Conservation (phyloP, 2,329 filamentous ascomycete genomes). For the Cladorrhinum sp. region DNA sequence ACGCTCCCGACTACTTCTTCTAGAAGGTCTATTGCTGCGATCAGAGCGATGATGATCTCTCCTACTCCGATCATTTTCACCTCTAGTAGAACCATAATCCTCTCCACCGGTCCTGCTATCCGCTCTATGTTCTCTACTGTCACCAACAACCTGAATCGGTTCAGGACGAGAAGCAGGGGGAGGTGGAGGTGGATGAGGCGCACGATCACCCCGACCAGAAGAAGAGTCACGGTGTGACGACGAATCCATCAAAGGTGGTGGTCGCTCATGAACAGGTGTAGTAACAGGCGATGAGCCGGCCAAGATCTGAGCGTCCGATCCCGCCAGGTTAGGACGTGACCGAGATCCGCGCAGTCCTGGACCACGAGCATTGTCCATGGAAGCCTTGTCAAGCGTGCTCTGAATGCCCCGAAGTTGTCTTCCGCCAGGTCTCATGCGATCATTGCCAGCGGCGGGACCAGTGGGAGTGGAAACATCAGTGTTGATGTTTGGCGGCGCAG, state of each 20-base stretch:
- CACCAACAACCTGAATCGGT: conserved; percentile 32
- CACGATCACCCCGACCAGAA: conserved; percentile 32
- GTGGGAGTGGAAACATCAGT: conserved; percentile 30
- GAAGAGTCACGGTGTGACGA: conserved; percentile 36
- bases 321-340: conserved; percentile 38
- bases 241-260: conserved; percentile 12
- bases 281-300: conserved; percentile 51
- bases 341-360: conserved; percentile 19
- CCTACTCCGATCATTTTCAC: conserved; percentile 42
- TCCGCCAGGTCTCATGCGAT: conserved; percentile 39
- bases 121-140: conserved; percentile 31
- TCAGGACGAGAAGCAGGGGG: conserved; percentile 20
- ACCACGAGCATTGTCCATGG: conserved; percentile 32
- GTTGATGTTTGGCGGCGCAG: conserved; percentile 30
- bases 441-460: conserved; percentile 35
- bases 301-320: conserved; percentile 56
- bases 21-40: conserved; percentile 37
- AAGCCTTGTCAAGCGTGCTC: conserved; percentile 52
- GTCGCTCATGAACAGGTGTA: conserved; percentile 49
- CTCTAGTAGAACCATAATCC: conserved; percentile 37
- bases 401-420: conserved; percentile 60
- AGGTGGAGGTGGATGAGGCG: conserved; percentile 28
- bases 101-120: conserved; percentile 31
- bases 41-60: conserved; percentile 45
- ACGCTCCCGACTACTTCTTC: conserved; percentile 49